phyloP scores from a whole-genome alignment of 345 rosid species.

The Stellera chamaejasme region DNA sequence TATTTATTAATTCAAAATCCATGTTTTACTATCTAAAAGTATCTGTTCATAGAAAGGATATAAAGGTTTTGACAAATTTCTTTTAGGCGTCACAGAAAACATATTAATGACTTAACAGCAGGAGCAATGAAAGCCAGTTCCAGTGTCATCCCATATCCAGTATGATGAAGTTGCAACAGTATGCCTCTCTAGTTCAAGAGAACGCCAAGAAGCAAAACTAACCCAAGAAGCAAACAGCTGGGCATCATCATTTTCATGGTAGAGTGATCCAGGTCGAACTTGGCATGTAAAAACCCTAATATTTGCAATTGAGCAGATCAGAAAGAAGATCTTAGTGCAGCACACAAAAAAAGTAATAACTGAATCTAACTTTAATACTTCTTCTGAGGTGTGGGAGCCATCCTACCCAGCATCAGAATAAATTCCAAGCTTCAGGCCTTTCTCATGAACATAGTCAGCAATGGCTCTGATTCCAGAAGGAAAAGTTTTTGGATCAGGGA shows the following conservation, averaged over 20 bases:
- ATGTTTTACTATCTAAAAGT: too few relatives aligned
- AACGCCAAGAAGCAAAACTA: conserved; percentile 25
- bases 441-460: conserved; percentile 73
- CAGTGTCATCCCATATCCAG: too few relatives aligned
- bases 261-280: conserved; percentile 96
- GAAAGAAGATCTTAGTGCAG: conserved; percentile 10
- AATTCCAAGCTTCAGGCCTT: conserved; percentile 94
- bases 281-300: conserved; percentile 76
- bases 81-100: too few relatives aligned
- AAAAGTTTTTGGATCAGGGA: conserved; percentile 68
- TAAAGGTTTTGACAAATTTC: too few relatives aligned
- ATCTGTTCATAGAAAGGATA: too few relatives aligned
- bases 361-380: conserved; percentile 16
- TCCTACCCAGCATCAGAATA: conserved; percentile 99
- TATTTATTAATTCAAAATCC: too few relatives aligned
- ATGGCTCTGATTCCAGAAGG: conserved; percentile 87
- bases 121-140: too few relatives aligned
- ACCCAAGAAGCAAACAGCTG: conserved; percentile 88
- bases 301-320: conserved; percentile 10
- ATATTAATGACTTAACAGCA: too few relatives aligned
- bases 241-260: conserved; percentile 80
- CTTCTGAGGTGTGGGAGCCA: conserved; percentile 15
- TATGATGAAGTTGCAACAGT: too few relatives aligned
- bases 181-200: background rate
- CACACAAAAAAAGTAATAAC: conserved; percentile 3